Evolutionary conservation across 768 basidiomycete species (phyloP).

Genomic region (Serendipita sp.): DNA sequence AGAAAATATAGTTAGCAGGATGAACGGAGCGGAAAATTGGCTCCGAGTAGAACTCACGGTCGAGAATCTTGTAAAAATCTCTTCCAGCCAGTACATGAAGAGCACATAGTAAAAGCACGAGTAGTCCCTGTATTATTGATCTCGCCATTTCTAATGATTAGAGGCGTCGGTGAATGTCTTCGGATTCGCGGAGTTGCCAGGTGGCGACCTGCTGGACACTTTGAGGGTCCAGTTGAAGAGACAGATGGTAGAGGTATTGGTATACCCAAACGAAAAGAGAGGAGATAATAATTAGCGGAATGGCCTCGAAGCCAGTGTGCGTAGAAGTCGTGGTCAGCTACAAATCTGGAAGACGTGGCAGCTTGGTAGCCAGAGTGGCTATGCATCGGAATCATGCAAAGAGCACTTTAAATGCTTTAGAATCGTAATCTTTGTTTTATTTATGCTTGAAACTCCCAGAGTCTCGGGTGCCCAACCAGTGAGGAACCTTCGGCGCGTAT

Average conservation of each 20-base stretch:
- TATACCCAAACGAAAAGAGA: neutral
- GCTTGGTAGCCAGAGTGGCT: neutral
- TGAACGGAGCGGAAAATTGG: too few species aligned
- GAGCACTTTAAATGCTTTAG: too few species aligned
- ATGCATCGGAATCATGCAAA: neutral
- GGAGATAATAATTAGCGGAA: neutral
- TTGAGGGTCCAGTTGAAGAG: neutral
- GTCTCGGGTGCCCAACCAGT: too few species aligned
- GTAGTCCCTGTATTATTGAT: constrained; percentile 11
- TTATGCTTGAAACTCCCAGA: too few species aligned
- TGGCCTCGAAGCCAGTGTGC: neutral
- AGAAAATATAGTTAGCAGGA: constrained; percentile 15
- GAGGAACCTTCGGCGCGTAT: too few species aligned
- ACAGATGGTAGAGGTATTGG: neutral
- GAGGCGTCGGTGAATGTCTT: neutral
- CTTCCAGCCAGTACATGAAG: constrained; percentile 31
- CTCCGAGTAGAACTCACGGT: constrained; percentile 42
- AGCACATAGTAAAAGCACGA: constrained; percentile 21
- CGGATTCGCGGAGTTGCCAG: neutral
- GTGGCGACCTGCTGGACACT: neutral
- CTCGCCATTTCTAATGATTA: neutral
- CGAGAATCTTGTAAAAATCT: constrained; percentile 72
- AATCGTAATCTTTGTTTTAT: too few species aligned
- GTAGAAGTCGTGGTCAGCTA: neutral
- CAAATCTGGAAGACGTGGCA: neutral